These are phyloP conservation scores for Magnusiomyces suaveolens DNA, from an alignment of 1,139 yeast species.

Conservation along the genomic window DNA sequence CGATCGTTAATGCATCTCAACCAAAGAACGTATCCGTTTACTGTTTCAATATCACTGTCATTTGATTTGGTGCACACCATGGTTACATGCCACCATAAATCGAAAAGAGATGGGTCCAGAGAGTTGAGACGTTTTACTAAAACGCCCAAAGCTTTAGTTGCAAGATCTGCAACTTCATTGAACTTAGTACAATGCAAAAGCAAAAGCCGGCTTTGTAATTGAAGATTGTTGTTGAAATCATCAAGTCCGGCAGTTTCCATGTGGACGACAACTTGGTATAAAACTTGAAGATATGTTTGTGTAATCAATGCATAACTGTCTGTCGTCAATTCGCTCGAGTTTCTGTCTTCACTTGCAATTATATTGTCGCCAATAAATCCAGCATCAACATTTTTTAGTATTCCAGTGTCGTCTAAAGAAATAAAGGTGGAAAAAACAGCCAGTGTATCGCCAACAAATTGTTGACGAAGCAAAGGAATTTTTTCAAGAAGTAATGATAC, in stretches of 20 bases:
- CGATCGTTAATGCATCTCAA: slow-evolving; percentile 20
- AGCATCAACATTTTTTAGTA: slow-evolving; percentile 5
- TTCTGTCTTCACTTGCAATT: not conserved
- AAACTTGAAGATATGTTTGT: slow-evolving; percentile 6
- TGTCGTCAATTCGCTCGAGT: not conserved
- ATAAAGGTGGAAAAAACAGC: slow-evolving; percentile 5
- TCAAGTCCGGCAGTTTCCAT: not conserved
- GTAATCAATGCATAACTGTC: not conserved
- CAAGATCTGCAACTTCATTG: slow-evolving; percentile 10
- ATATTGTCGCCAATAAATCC: not conserved
- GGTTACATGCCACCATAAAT: slow-evolving; percentile 13
- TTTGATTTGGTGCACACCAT: slow-evolving; percentile 5
- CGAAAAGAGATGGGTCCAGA: slow-evolving; percentile 8
- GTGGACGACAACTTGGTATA: slow-evolving; percentile 7
- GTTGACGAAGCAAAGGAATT: slow-evolving; percentile 9
- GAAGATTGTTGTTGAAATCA: not conserved
- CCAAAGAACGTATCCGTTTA: slow-evolving; percentile 24
- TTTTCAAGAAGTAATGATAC: slow-evolving; percentile 8
- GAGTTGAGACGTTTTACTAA: slow-evolving; percentile 6
- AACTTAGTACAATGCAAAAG: slow-evolving; percentile 11
- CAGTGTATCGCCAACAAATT: slow-evolving; percentile 8
- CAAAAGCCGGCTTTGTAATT: slow-evolving; percentile 7
- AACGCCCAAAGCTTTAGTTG: slow-evolving; percentile 12
- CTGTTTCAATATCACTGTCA: slow-evolving; percentile 12
- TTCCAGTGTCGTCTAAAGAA: slow-evolving; percentile 7